Base-by-base conservation (phyloP, 805 yeast species). In the Kodamaea jinghongensis region DNA sequence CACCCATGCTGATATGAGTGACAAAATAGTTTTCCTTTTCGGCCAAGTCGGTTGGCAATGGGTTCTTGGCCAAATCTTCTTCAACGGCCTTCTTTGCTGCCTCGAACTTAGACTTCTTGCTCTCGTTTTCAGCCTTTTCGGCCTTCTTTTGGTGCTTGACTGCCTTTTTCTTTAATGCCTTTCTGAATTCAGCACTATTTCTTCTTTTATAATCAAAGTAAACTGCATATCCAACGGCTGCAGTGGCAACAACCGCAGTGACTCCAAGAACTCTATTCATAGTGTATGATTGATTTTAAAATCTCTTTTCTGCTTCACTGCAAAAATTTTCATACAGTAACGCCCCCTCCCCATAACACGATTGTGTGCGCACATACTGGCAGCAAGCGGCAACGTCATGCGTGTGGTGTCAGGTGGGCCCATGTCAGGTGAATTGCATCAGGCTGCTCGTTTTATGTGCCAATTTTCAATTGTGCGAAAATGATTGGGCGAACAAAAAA, bases 151-250 rank as follows among this genome's bases (percentile, higher is more conserved):
- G 72, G 51, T 83, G 85, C 54, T 76, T 72, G 55, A 74, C 76
- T 42, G 81, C 75, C 56, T 76, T 74, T 61, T 78, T 79, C 56
- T 78, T 78, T 55, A 93, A 74, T 33, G 76, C 60, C 55, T 76
- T 81, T 73, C 99, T 86, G 75, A 93, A 95, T 42, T 78, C 85
- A 14, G 85, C 63, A 42, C 84, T 79, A 65, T 74, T 73, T 69
- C 98, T 86, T 69, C 99, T 87, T 66, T 76, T 76, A 73, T 89
- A 86, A 69, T 93, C 99, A 58, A 95, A 95, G 71, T 87, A 93
- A 28, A 79, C 70, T 41, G 91, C 86, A 67, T 93, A 91, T 12
- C 86, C 88, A 35, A 79, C 61, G 12, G 74, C 58, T 27, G 83
- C 80, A 20, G 81, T 65, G 17, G 82, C 76, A 13, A 75, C 68